phyloP scores from a whole-genome alignment of 805 yeast species.

The Saturnispora galanensis region DNA sequence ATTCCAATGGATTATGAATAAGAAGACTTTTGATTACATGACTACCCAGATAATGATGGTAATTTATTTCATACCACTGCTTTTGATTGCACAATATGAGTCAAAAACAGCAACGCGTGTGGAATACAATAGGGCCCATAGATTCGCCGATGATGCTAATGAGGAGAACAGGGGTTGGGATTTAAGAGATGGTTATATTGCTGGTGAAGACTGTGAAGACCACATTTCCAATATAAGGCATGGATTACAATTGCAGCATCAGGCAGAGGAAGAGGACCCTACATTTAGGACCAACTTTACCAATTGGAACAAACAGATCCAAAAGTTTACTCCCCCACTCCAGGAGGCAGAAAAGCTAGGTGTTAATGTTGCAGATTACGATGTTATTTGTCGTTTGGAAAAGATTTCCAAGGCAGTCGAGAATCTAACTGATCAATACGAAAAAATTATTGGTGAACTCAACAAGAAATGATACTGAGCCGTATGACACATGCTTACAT shows the following conservation, averaged over 20 bases:
- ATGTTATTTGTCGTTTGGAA: conserved; percentile 43
- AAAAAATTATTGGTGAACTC: conserved; percentile 10
- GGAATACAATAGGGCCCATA: conserved; percentile 54
- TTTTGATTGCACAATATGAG: conserved; percentile 54
- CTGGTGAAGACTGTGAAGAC: conserved; percentile 22
- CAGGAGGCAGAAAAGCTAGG: conserved; percentile 44
- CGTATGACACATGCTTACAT: background rate
- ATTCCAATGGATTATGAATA: conserved; percentile 28
- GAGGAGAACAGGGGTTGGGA: conserved; percentile 77
- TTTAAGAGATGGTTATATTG: conserved; percentile 62
- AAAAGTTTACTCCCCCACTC: conserved; percentile 48
- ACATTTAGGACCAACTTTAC: conserved; percentile 44
- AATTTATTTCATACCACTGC: conserved; percentile 58
- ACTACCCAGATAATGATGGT: conserved; percentile 52
- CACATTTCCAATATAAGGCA: conserved; percentile 25
- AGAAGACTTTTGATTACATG: conserved; percentile 27
- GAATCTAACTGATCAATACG: conserved; percentile 25
- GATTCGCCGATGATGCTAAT: conserved; percentile 68
- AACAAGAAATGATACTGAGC: background rate
- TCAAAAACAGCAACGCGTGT: conserved; percentile 59
- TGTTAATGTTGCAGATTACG: conserved; percentile 55
- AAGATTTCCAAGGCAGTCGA: conserved; percentile 33
- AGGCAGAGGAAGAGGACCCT: conserved; percentile 63
- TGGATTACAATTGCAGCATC: conserved; percentile 39
- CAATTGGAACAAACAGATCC: conserved; percentile 43